Conservation (phyloP, 345 rosid genomes). For the Aquilaria malaccensis region DNA sequence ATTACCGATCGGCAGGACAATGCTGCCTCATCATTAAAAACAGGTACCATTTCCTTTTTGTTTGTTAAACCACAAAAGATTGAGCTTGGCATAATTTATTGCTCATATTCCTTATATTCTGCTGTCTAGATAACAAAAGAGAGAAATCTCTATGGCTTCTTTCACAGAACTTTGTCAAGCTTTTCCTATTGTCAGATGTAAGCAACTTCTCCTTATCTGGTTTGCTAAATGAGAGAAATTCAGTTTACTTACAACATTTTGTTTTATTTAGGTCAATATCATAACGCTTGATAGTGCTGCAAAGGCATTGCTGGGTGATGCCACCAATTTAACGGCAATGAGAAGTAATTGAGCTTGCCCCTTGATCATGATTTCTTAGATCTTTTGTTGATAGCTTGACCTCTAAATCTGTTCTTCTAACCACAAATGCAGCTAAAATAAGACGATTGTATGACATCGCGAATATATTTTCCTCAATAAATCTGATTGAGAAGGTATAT, state of each 20-base stretch:
- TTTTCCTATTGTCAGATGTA: slow-evolving; percentile 74
- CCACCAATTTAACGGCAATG: slow-evolving; percentile 44
- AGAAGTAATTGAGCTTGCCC: slow-evolving; percentile 40
- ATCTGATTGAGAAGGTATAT: slow-evolving; percentile 72
- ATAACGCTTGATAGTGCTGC: slow-evolving; percentile 72
- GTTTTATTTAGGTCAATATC: slow-evolving; percentile 36
- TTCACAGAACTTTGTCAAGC: slow-evolving; percentile 74
- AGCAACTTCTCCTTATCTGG: slow-evolving; percentile 20
- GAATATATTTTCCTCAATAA: slow-evolving; percentile 71
- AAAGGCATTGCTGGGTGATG: slow-evolving; percentile 46
- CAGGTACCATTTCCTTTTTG: slow-evolving; percentile 33
- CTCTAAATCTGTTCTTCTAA: slow-evolving; percentile 10
- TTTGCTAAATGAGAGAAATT: not conserved
- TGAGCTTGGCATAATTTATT: no score
- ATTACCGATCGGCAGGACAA: slow-evolving; percentile 41
- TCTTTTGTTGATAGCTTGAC: not conserved
- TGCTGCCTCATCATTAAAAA: slow-evolving; percentile 33
- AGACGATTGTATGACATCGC: slow-evolving; percentile 84
- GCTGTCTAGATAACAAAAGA: slow-evolving; percentile 41
- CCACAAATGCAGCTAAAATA: slow-evolving; percentile 56
- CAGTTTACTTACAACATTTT: not conserved
- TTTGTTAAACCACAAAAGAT: slow-evolving; percentile 3
- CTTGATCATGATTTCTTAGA: slow-evolving; percentile 8
- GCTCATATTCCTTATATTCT: not conserved
- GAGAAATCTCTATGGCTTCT: slow-evolving; percentile 67